A percentile compares a stretch with the other conserved stretches of the same genome.
Evolutionary conservation across 2,329 filamentous ascomycete species (phyloP).

Genomic region (Phaeosphaeriaceae sp.): DNA sequence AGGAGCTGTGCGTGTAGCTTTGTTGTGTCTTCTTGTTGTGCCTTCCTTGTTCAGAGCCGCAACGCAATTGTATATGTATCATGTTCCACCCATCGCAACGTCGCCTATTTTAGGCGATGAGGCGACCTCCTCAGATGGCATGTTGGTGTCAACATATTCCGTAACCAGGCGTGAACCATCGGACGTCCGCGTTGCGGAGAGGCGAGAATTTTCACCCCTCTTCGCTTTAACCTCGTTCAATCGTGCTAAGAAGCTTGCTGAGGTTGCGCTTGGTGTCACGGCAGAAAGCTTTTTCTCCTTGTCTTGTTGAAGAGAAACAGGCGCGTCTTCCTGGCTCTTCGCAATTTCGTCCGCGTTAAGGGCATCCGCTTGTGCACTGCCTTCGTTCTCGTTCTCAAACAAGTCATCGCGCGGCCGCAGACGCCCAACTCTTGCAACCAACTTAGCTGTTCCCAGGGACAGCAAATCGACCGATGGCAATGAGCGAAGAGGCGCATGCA

Average conservation of each 20-base stretch:
- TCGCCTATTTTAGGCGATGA: background rate
- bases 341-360: background rate
- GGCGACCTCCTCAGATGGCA: background rate
- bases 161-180: slow-evolving; percentile 23
- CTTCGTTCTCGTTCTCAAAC: slow-evolving; percentile 13
- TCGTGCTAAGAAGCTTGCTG: slow-evolving; percentile 47
- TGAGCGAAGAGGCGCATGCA: slow-evolving; percentile 54
- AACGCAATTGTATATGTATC: slow-evolving; percentile 3
- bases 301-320: background rate
- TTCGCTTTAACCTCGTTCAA: slow-evolving; percentile 51
- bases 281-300: background rate
- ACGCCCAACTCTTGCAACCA: slow-evolving; percentile 71
- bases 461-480: slow-evolving; percentile 72
- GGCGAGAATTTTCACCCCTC: slow-evolving; percentile 45
- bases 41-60: background rate
- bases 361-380: slow-evolving; percentile 1
- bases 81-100: slow-evolving; percentile 16
- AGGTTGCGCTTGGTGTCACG: slow-evolving; percentile 13
- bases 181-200: slow-evolving; percentile 22
- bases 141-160: slow-evolving; percentile 1
- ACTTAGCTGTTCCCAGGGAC: slow-evolving; percentile 72
- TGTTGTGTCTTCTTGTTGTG: background rate
- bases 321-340: background rate
- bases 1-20: background rate
- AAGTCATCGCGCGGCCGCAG: slow-evolving; percentile 52